Base-by-base conservation (phyloP, 73 alveolate genomes). In the Halteria grandinella region DNA sequence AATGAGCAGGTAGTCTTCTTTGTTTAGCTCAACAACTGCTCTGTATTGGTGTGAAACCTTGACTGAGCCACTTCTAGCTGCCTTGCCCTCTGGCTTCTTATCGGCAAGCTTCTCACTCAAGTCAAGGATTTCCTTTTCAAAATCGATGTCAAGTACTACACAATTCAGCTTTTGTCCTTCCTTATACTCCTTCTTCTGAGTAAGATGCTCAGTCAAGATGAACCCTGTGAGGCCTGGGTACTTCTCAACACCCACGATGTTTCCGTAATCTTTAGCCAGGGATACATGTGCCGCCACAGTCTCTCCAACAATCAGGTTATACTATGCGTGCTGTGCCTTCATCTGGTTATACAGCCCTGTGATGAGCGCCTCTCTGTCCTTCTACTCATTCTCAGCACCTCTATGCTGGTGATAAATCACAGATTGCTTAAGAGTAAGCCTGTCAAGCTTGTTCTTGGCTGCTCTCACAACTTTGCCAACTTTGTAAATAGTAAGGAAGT, bases 181-280 rank as follows among this genome's bases (percentile, higher is more conserved):
- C 25, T 70, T 70, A 4, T n/a, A 50, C 1, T 20, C 5, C 39
- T 50, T 70, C 6, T 62, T 62, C 5, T 4, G 11, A 21, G 15
- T 23, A 31, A 45, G 39, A 28, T 70, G 60, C 44, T 70, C 83
- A 2, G 29, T 70, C 4, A 70, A 21, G 28, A 70, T 71, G 10
- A 70, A 49, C 15, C 83, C 83, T 1, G 83, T 70, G 12, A 45
- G 23, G 5, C 63, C 69, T 17, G 24, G 52, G 57, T 70, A 32
- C 24, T 70, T 49, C 57, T 45, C 70, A 15, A 25, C 72, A 27
- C 71, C 24, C 37, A 49, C 70, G 31, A 70, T 70, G 21, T 49
- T 24, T 4, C 83, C 83, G 32, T 70, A 70, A 27, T 70, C 83
- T 32, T 70, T 70, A 11, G 57, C 70, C 1, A 70, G 83, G 25